These are phyloP conservation scores for Cnidoscolus chayamansa DNA, from an alignment of 441 rosid genomes.

Conservation along the genomic window DNA sequence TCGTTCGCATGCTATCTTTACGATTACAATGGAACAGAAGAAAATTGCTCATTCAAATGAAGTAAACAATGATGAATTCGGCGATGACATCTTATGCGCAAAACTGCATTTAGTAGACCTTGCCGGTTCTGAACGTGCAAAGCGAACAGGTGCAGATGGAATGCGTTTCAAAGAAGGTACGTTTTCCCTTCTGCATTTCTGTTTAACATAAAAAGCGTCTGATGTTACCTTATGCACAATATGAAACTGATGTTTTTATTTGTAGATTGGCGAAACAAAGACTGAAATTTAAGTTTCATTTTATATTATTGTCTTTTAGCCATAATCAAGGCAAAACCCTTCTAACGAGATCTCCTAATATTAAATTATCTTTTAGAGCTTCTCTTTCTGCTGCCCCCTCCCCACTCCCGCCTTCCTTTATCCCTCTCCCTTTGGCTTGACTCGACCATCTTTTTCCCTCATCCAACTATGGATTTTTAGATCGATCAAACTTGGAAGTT, in stretches of 20 bases:
- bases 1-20: conserved; percentile 98
- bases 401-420: too few relatives aligned
- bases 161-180: conserved; percentile 96
- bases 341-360: too few relatives aligned
- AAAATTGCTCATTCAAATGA: conserved; percentile 40
- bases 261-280: background rate
- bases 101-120: conserved; percentile 95
- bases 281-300: background rate
- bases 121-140: conserved; percentile 97
- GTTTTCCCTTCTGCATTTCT: background rate
- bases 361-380: too few relatives aligned
- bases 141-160: conserved; percentile 94
- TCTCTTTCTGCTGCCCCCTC: too few relatives aligned
- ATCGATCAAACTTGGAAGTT: too few relatives aligned
- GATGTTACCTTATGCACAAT: background rate
- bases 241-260: background rate
- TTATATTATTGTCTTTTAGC: too few relatives aligned
- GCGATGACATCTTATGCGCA: conserved; percentile 81
- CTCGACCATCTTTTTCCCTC: too few relatives aligned
- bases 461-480: too few relatives aligned
- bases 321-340: too few relatives aligned
- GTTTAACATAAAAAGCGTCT: background rate
- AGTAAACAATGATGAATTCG: conserved; percentile 40
- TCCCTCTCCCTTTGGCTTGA: too few relatives aligned
- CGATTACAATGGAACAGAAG: conserved; percentile 92